Conservation (phyloP, 768 basidiomycete genomes). For the Calvatia gigantea region DNA sequence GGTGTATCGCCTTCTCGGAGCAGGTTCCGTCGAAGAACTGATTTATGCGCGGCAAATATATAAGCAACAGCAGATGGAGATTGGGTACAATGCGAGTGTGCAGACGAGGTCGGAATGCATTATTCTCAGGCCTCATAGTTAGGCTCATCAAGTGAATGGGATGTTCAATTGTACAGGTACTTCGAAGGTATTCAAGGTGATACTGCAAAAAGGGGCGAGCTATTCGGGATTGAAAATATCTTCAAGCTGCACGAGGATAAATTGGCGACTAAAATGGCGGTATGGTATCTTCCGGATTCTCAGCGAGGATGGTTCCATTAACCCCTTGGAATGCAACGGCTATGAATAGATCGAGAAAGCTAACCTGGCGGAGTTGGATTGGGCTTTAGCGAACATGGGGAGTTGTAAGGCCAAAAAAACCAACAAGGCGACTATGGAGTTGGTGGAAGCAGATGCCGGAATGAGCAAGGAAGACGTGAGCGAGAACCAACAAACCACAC, state of each 20-base stretch:
- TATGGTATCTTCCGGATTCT: conserved; percentile 28
- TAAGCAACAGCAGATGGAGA: conserved; percentile 93
- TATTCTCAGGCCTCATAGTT: neutral
- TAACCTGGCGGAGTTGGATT: conserved; percentile 69
- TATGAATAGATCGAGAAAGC: conserved; percentile 70
- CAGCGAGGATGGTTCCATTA: neutral
- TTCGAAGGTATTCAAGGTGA: conserved; percentile 85
- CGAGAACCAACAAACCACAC: too few species aligned
- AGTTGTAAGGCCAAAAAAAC: conserved; percentile 23
- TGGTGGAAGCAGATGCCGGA: conserved; percentile 43
- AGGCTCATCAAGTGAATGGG: too few species aligned
- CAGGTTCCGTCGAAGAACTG: conserved; percentile 84
- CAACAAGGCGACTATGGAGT: conserved; percentile 25
- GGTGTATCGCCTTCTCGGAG: conserved; percentile 80
- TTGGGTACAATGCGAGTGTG: conserved; percentile 79
- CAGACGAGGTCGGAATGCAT: conserved; percentile 66
- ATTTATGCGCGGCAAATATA: conserved; percentile 90
- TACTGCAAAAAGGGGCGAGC: conserved; percentile 68
- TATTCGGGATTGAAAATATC: conserved; percentile 85
- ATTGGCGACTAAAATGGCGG: conserved; percentile 70
- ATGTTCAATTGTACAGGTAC: conserved; percentile 60
- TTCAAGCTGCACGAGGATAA: conserved; percentile 73
- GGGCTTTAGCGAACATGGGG: conserved; percentile 73
- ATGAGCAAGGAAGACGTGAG: conserved; percentile 41
- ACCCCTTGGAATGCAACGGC: conserved; percentile 15